phyloP scores from a whole-genome alignment of 495 filamentous ascomycete genomes.

The Penicillium soppii region DNA sequence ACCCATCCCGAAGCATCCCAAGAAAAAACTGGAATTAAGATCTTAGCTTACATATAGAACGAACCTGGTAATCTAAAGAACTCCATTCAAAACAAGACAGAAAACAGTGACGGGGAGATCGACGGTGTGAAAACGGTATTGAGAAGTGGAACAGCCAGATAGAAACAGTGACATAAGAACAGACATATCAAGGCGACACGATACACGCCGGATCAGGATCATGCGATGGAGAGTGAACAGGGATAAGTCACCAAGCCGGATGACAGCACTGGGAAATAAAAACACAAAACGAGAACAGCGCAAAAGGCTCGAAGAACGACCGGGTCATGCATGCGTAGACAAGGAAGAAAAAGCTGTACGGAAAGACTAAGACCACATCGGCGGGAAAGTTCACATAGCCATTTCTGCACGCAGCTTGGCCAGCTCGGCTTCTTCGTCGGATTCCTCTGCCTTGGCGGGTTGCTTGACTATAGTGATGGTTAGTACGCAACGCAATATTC shows the following conservation, averaged over 20 bases:
- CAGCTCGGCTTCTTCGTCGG: constrained; percentile 94
- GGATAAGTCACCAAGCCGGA: not conserved
- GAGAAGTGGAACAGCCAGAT: constrained; percentile 7
- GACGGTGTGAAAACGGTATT: not conserved
- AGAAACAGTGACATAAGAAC: constrained; percentile 10
- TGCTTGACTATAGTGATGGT: constrained; percentile 14
- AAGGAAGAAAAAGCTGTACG: not conserved
- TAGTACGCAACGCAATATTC: constrained; percentile 2
- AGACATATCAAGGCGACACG: constrained; percentile 4
- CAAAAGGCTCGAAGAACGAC: constrained; percentile 7
- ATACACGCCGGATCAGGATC: too few relatives aligned
- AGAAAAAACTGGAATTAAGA: not conserved
- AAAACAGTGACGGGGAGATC: not conserved
- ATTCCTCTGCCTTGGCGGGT: constrained; percentile 66
- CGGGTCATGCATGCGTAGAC: constrained; percentile 5
- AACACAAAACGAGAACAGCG: not conserved
- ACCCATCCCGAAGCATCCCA: not conserved
- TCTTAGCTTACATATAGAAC: constrained; percentile 5
- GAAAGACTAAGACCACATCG: constrained; percentile 3
- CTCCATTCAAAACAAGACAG: constrained; percentile 4
- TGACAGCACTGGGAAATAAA: not conserved
- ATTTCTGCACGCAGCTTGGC: constrained; percentile 94
- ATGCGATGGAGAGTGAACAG: not conserved
- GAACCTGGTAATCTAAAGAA: constrained; percentile 3
- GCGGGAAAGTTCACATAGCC: constrained; percentile 64